phyloP scores from a whole-genome alignment of 1,284 basidiomycete species.

The Trichosporon faecale region DNA sequence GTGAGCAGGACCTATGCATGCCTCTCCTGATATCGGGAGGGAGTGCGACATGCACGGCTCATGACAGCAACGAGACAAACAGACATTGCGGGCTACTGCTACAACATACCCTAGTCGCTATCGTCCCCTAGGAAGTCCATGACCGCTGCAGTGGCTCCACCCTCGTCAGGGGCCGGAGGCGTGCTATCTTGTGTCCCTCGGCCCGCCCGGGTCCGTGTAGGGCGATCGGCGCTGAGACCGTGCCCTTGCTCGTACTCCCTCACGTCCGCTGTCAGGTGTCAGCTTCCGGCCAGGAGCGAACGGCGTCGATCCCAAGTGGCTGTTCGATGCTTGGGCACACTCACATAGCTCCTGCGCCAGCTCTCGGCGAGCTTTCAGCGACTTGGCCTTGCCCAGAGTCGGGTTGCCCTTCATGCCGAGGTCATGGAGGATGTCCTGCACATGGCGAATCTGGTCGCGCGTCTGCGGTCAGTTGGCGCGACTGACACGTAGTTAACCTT shows the following conservation, averaged over 20 bases:
- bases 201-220: slow-evolving; percentile 12
- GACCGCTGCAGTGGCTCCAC: slow-evolving; percentile 21
- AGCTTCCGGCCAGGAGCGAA: background rate
- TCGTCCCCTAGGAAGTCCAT: slow-evolving; percentile 24
- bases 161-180: background rate
- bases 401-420: slow-evolving; percentile 77
- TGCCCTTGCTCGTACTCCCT: slow-evolving; percentile 48
- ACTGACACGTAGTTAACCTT: slow-evolving; percentile 35
- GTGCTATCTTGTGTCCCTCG: background rate
- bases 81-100: background rate
- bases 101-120: slow-evolving; percentile 13
- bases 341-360: slow-evolving; percentile 72
- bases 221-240: slow-evolving; percentile 30
- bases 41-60: background rate
- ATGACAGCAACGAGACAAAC: background rate
- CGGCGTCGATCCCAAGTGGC: background rate
- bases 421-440: slow-evolving; percentile 63
- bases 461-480: slow-evolving; percentile 39
- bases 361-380: slow-evolving; percentile 67
- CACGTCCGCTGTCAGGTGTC: slow-evolving; percentile 47
- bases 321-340: slow-evolving; percentile 27
- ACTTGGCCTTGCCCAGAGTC: slow-evolving; percentile 72
- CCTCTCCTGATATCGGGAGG: background rate
- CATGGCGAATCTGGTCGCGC: slow-evolving; percentile 63
- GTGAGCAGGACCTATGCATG: background rate